These are phyloP conservation scores for Tylopilus sp. DNA, from an alignment of 768 basidiomycete genomes.

Conservation along the genomic window DNA sequence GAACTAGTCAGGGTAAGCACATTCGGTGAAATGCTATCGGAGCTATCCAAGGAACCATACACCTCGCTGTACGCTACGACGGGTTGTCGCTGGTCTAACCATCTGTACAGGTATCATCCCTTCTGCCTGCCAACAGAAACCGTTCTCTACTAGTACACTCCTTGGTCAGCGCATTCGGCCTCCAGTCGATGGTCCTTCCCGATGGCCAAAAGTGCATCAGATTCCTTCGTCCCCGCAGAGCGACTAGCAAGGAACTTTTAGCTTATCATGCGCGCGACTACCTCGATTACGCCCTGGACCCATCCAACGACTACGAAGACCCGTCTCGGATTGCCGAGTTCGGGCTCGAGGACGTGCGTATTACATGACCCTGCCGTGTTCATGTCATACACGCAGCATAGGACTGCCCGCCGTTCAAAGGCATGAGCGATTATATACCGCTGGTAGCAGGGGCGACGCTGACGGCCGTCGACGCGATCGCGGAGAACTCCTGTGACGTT, in stretches of 20 bases:
- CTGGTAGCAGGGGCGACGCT: slow-evolving; percentile 76
- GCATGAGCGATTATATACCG: slow-evolving; percentile 64
- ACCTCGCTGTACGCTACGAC: background rate
- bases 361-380: background rate
- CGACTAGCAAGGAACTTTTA: slow-evolving; percentile 53
- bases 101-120: slow-evolving; percentile 47
- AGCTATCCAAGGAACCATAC: background rate
- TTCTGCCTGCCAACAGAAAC: slow-evolving; percentile 67
- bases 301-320: slow-evolving; percentile 26
- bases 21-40: background rate
- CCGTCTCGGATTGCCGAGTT: slow-evolving; percentile 36
- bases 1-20: slow-evolving; percentile 49
- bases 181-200: slow-evolving; percentile 37
- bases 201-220: slow-evolving; percentile 31
- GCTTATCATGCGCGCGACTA: slow-evolving; percentile 73
- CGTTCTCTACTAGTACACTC: slow-evolving; percentile 67
- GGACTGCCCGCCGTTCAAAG: slow-evolving; percentile 82
- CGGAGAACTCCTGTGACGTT: slow-evolving; percentile 48
- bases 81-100: too few species aligned
- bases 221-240: slow-evolving; percentile 52
- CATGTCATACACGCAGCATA: slow-evolving; percentile 26
- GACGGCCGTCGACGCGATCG: slow-evolving; percentile 64
- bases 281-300: slow-evolving; percentile 54
- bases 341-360: slow-evolving; percentile 57
- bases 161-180: slow-evolving; percentile 49